Conservation (phyloP, 2,329 filamentous ascomycete genomes). For the Aspergillus sp. region DNA sequence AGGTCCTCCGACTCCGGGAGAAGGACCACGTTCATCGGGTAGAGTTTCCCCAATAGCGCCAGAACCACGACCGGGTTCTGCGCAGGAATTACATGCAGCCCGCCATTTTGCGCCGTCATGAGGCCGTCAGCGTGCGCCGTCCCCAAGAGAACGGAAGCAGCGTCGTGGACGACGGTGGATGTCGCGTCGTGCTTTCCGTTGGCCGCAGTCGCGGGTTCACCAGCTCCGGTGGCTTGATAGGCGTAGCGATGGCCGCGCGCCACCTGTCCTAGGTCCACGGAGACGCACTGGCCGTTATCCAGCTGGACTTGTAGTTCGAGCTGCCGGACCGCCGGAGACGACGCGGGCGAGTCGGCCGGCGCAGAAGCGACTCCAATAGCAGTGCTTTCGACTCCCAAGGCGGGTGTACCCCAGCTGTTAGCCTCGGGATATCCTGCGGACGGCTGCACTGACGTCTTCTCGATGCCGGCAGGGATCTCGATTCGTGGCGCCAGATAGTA, state of each 20-base stretch:
- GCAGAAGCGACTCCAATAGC: not conserved
- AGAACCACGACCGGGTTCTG: constrained; percentile 11
- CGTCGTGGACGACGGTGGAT: constrained; percentile 1
- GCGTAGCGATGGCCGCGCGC: constrained; percentile 21
- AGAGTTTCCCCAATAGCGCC: constrained; percentile 21
- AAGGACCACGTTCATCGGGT: constrained; percentile 21
- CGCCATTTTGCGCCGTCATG: constrained; percentile 8
- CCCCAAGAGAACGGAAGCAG: not conserved
- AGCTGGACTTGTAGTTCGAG: constrained; percentile 13
- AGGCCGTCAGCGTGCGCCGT: constrained; percentile 3
- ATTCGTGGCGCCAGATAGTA: constrained; percentile 19
- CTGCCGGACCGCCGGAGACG: not conserved
- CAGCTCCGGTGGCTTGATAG: constrained; percentile 7
- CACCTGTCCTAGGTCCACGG: constrained; percentile 21
- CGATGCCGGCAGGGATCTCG: constrained; percentile 11
- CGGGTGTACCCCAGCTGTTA: not conserved
- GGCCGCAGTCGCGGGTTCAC: not conserved
- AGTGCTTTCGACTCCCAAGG: not conserved
- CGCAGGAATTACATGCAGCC: constrained; percentile 18
- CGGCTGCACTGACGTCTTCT: not conserved
- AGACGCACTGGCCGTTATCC: constrained; percentile 3
- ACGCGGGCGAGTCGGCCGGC: not conserved
- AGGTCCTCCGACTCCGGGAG: constrained; percentile 8
- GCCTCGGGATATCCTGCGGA: constrained; percentile 1
- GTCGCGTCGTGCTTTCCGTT: not conserved